Conservation (phyloP, 139 green algal genomes). For the Volvox reticuliferus region DNA sequence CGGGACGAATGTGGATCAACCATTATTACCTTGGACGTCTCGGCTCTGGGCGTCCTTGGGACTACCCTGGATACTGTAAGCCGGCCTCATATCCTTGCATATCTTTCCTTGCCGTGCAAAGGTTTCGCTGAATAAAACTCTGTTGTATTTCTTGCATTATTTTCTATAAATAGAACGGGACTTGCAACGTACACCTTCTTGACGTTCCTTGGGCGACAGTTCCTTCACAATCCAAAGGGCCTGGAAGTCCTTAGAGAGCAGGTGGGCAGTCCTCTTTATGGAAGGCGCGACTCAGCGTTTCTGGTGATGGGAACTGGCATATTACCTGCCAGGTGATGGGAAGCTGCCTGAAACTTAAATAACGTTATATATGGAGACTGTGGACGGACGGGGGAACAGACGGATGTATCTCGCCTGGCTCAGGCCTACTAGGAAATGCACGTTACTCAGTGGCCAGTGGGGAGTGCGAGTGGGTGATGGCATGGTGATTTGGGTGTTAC, state of each 20-base stretch:
- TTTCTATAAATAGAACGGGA: conserved; percentile 32
- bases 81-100: neutral
- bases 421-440: too few species aligned
- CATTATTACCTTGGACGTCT: conserved; percentile 5
- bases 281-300: too few species aligned
- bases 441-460: too few species aligned
- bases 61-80: conserved; percentile 33
- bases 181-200: conserved; percentile 42
- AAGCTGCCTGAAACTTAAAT: too few species aligned
- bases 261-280: conserved; percentile 4
- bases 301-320: too few species aligned
- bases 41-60: conserved; percentile 11
- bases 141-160: neutral
- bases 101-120: neutral
- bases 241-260: conserved; percentile 4
- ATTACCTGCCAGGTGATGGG: too few species aligned
- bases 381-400: too few species aligned
- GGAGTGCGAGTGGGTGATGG: too few species aligned
- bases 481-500: too few species aligned
- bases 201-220: conserved; percentile 1
- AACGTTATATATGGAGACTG: too few species aligned
- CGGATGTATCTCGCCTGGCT: too few species aligned
- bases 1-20: neutral
- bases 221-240: conserved; percentile 47
- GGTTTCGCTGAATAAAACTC: neutral